phyloP scores from a whole-genome alignment of 139 green algal species.

The Auxenochlorella pyrenoidosa region DNA sequence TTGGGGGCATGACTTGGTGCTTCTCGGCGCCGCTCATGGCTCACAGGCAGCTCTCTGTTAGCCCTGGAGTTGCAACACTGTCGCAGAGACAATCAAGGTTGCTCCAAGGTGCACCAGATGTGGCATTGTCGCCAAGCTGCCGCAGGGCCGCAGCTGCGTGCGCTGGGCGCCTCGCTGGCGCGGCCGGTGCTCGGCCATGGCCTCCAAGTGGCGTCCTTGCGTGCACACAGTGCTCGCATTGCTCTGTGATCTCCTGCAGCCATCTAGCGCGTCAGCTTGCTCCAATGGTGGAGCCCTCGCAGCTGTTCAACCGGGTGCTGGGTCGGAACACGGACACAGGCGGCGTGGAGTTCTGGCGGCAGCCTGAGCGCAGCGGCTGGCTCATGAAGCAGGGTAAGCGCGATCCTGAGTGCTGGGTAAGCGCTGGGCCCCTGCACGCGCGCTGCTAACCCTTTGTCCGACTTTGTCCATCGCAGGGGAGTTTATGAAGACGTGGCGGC shows the following conservation, averaged over 20 bases:
- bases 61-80: too few relatives aligned
- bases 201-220: too few relatives aligned
- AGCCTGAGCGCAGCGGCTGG: slow-evolving; percentile 88
- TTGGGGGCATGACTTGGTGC: neutral
- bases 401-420: neutral
- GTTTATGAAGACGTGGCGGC: slow-evolving; percentile 95
- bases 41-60: too few relatives aligned
- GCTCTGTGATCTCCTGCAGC: neutral
- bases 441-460: too few relatives aligned
- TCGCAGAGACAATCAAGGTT: too few relatives aligned
- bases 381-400: slow-evolving; percentile 93
- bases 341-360: slow-evolving; percentile 90
- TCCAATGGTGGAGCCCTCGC: slow-evolving; percentile 5
- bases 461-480: slow-evolving; percentile 75
- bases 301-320: slow-evolving; percentile 56
- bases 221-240: too few relatives aligned
- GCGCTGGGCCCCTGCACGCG: neutral
- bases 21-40: neutral
- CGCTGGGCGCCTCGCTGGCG: too few relatives aligned
- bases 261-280: neutral
- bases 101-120: too few relatives aligned
- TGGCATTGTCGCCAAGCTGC: too few relatives aligned
- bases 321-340: slow-evolving; percentile 59
- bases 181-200: too few relatives aligned
- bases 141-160: too few relatives aligned